Evolutionary conservation across 148 eudicot species (phyloP), one percentile per base, ranked within the genome.

Genomic region (Talinum fruticosum): DNA sequence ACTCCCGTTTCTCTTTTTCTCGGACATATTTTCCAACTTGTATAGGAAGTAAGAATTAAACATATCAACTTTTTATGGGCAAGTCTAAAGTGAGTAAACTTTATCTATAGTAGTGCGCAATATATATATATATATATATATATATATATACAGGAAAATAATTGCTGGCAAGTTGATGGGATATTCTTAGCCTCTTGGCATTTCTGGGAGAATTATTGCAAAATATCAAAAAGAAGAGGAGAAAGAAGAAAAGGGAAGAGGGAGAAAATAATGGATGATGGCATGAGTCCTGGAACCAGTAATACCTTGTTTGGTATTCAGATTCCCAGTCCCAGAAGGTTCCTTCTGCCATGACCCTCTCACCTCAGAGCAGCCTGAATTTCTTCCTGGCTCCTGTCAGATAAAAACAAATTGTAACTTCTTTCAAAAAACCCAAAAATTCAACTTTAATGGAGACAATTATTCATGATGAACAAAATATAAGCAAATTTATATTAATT

Each of bases 281-380:
- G 49, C 57, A 21, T 64, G 1, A 10, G 69, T 66, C 3, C 8
- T 66, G 41, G 64, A 76, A 47, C 6, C 12, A 45, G 8, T 21
- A 14, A 15, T 72, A 78, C 87, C 87, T 76, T 77, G 82, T 82
- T 53, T 85, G 71, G 70, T 34, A 79, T 62, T 57, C 23, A 73
- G 78, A 74, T 73, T 82, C 49, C 30, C 57, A 47, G 47, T 45
- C 32, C 51, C 78, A 68, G 76, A 59, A 57, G 76, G 68, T 59
- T 82, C 84, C 33, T 79, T 83, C 26, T 78, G 82, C 84, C 86
- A 84, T 81, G 86, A 84, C 70, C 83, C 86, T 76, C 75, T 71
- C 69, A 29, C n/a, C 72, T 83, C 81, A 30, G 76, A 65, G 70
- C 38, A 59, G 6, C 14, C 75, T 16, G 80, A 80, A 70, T 70